A percentile compares a stretch with the other conserved stretches of the same genome.
These are phyloP conservation scores for Colletotrichum cordylinicola DNA, from an alignment of 2,329 filamentous ascomycete species.

Conservation along the genomic window DNA sequence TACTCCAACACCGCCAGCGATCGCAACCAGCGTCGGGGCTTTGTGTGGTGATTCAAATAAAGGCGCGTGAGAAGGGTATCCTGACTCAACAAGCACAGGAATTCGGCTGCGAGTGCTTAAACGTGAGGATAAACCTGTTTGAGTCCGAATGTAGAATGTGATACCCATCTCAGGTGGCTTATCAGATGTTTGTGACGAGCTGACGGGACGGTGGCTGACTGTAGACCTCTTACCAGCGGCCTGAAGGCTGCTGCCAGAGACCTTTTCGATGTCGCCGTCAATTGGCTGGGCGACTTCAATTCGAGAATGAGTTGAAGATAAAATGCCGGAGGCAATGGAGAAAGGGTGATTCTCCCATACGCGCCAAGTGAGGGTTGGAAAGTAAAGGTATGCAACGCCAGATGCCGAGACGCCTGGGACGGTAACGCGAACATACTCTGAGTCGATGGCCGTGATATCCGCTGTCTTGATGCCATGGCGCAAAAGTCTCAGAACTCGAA, in stretches of 20 bases:
- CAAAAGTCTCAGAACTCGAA: conserved; percentile 30
- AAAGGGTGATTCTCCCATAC: conserved; percentile 44
- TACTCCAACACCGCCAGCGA: not conserved
- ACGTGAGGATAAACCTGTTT: not conserved
- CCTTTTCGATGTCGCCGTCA: not conserved
- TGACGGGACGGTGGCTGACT: not conserved
- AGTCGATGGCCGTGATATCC: conserved; percentile 28
- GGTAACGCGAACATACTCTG: conserved; percentile 37
- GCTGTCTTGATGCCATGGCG: conserved; percentile 27
- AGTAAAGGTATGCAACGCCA: conserved; percentile 39
- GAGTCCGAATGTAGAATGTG: not conserved
- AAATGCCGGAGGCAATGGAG: conserved; percentile 27
- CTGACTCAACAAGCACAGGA: not conserved
- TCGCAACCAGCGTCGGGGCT: not conserved
- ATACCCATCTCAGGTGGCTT: not conserved
- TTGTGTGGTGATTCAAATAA: not conserved
- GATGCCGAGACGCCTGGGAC: conserved; percentile 26
- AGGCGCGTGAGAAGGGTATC: not conserved
- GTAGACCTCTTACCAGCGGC: not conserved
- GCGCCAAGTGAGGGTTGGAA: conserved; percentile 38
- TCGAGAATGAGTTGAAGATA: not conserved
- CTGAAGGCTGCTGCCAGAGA: not conserved
- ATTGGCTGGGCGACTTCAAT: not conserved
- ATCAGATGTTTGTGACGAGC: not conserved
- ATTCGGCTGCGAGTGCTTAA: not conserved